A percentile compares a stretch with the other conserved stretches of the same genome.
Evolutionary conservation across 1,139 yeast species (phyloP).

Genomic region (Suhomyces coccinellae): DNA sequence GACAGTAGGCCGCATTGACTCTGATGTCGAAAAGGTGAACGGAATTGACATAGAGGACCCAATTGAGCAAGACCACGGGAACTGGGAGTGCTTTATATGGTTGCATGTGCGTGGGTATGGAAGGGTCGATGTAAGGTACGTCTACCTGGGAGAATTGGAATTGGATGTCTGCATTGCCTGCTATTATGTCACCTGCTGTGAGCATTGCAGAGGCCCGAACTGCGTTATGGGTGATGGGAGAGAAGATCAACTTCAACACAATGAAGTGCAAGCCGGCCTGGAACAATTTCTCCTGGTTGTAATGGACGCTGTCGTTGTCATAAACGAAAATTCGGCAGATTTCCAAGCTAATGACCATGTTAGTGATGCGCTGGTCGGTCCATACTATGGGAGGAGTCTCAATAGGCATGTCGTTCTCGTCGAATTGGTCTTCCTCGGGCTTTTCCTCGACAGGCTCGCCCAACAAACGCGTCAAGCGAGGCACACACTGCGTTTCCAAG

Average conservation of each 20-base stretch:
- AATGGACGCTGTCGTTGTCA: slow-evolving; percentile 63
- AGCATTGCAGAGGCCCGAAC: slow-evolving; percentile 68
- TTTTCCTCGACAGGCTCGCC: slow-evolving; percentile 48
- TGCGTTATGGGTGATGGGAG: slow-evolving; percentile 57
- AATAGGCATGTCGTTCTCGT: slow-evolving; percentile 6
- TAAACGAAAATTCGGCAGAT: slow-evolving; percentile 76
- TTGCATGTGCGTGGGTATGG: slow-evolving; percentile 55
- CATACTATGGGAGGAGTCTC: slow-evolving; percentile 49
- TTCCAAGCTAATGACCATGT: slow-evolving; percentile 66
- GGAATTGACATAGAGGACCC: slow-evolving; percentile 79
- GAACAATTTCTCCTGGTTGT: slow-evolving; percentile 64
- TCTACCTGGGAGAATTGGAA: slow-evolving; percentile 74
- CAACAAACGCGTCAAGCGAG: slow-evolving; percentile 60
- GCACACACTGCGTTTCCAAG: slow-evolving; percentile 78
- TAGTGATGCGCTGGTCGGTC: slow-evolving; percentile 72
- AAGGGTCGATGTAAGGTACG: slow-evolving; percentile 88
- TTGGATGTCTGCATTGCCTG: slow-evolving; percentile 64
- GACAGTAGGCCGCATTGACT: slow-evolving; percentile 63
- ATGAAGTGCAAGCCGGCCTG: slow-evolving; percentile 64
- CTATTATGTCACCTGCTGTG: slow-evolving; percentile 75
- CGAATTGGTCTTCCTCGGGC: slow-evolving; percentile 12
- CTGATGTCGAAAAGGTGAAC: slow-evolving; percentile 83
- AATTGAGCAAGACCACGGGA: slow-evolving; percentile 69
- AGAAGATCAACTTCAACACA: slow-evolving; percentile 69
- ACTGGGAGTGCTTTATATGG: slow-evolving; percentile 56